phyloP scores from a whole-genome alignment of 306 rosid genomes.

The Bauhinia variegata region DNA sequence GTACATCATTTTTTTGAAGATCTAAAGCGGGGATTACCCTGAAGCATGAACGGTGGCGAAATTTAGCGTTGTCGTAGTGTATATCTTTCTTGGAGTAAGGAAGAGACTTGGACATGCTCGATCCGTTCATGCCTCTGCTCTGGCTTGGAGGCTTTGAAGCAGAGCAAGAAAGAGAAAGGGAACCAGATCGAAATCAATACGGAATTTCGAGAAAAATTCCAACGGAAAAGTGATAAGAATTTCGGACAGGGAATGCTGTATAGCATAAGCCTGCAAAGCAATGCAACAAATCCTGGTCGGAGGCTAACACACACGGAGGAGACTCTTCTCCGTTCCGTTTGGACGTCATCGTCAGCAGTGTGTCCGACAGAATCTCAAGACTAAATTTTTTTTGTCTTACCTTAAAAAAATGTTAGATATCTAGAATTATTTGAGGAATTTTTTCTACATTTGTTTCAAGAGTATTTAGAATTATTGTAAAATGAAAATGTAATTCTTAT shows the following conservation, averaged over 20 bases:
- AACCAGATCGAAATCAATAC: constrained; percentile 18
- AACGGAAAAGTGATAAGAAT: constrained; percentile 26
- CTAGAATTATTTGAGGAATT: no score
- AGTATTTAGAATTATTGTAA: no score
- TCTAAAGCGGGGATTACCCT: constrained; percentile 52
- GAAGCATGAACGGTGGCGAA: constrained; percentile 81
- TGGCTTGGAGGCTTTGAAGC: constrained; percentile 19
- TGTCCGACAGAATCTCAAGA: no score
- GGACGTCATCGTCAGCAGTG: neutral
- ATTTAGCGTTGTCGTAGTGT: constrained; percentile 97
- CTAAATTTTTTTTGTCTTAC: no score
- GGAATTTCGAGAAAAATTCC: neutral
- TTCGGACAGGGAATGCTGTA: constrained; percentile 21
- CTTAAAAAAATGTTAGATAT: no score
- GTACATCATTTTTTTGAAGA: neutral
- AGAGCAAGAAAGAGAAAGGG: constrained; percentile 11
- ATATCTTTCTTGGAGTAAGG: constrained; percentile 90
- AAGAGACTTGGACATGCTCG: constrained; percentile 74
- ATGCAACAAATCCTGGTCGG: neutral
- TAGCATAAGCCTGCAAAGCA: neutral
- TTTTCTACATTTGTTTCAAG: no score
- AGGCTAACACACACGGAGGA: neutral
- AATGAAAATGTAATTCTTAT: no score
- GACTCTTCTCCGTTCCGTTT: neutral
- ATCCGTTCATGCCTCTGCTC: constrained; percentile 44